These are phyloP conservation scores for Kodamaea laetipori DNA, from an alignment of 805 yeast genomes.

Conservation along the genomic window DNA sequence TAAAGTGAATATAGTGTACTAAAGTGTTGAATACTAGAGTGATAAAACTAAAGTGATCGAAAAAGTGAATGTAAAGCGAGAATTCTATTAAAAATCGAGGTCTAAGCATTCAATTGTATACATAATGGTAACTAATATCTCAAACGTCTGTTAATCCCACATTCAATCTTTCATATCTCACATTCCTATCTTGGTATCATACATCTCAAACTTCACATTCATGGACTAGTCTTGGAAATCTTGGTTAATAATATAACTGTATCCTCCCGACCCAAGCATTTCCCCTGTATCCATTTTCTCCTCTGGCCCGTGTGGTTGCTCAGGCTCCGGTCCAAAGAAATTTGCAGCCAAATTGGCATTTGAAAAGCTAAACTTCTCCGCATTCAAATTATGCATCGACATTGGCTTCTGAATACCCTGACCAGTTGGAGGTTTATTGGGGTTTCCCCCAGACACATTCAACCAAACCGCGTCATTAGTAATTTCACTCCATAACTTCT, in stretches of 20 bases:
- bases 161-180: constrained; percentile 2
- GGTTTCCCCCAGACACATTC: constrained; percentile 30
- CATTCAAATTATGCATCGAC: constrained; percentile 10
- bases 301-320: constrained; percentile 1
- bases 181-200: too few species aligned
- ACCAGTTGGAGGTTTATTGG: constrained; percentile 23
- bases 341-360: neutral
- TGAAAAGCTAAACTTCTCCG: constrained; percentile 5
- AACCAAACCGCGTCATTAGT: constrained; percentile 80
- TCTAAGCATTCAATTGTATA: too few species aligned
- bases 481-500: constrained; percentile 73
- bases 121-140: too few species aligned
- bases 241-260: constrained; percentile 40
- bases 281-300: constrained; percentile 1
- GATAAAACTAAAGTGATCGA: too few species aligned
- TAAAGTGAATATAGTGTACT: too few species aligned
- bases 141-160: neutral
- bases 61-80: too few species aligned
- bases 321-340: constrained; percentile 1
- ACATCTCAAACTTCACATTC: too few species aligned
- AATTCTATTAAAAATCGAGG: too few species aligned
- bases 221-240: constrained; percentile 38
- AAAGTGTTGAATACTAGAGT: too few species aligned
- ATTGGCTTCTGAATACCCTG: constrained; percentile 14
- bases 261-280: constrained; percentile 23